Conservation (phyloP, 2,329 filamentous ascomycete genomes). For the Massarina eburnea region DNA sequence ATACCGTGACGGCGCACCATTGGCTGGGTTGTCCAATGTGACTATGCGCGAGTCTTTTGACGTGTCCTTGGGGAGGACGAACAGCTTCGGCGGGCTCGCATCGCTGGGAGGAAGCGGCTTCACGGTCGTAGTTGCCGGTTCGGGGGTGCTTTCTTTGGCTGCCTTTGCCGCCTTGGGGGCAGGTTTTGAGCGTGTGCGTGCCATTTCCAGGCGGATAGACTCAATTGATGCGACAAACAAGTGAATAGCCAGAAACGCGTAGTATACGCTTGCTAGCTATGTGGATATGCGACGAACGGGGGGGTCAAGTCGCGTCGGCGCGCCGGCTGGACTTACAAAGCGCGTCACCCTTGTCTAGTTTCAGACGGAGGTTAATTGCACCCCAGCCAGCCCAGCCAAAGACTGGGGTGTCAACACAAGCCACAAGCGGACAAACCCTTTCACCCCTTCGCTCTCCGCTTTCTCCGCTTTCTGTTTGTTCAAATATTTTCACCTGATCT, state of each 20-base stretch:
- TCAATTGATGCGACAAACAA: neutral
- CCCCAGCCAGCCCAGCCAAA: constrained; percentile 17
- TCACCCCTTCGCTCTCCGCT: constrained; percentile 3
- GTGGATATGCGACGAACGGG: constrained; percentile 1
- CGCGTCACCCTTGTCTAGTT: constrained; percentile 36
- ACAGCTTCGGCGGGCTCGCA: constrained; percentile 53
- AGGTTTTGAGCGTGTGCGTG: constrained; percentile 40
- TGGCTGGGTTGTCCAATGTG: constrained; percentile 58
- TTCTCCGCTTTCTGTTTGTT: neutral
- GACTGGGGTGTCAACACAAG: constrained; percentile 17
- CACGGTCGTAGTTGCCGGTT: constrained; percentile 18
- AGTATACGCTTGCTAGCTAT: neutral
- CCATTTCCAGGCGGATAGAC: constrained; percentile 22
- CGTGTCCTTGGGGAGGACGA: constrained; percentile 58
- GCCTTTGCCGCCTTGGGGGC: constrained; percentile 14
- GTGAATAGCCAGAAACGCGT: neutral
- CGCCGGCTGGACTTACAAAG: constrained; percentile 9
- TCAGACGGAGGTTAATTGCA: constrained; percentile 32
- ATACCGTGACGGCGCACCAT: constrained; percentile 52
- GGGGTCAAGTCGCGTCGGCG: neutral
- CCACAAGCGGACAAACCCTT: neutral
- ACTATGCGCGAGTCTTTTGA: constrained; percentile 58
- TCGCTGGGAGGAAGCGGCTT: constrained; percentile 41
- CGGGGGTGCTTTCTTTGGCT: constrained; percentile 20
- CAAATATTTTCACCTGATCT: constrained; percentile 1